Evolutionary conservation across 768 basidiomycete species (phyloP).

Genomic region (Leccinellum rugosiceps): DNA sequence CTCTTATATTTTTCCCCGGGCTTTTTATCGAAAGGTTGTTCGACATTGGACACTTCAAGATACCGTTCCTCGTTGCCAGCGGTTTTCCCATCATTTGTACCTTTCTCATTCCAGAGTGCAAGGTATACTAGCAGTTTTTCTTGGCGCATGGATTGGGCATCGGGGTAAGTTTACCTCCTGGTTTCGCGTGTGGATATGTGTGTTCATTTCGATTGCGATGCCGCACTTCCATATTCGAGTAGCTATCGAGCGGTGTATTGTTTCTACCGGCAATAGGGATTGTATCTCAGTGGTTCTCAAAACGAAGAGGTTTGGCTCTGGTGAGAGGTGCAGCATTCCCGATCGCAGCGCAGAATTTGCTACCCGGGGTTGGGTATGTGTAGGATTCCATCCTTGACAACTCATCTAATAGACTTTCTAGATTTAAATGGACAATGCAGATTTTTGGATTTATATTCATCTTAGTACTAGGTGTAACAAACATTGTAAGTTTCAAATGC

Average conservation of each 20-base stretch:
- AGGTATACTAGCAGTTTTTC: slow-evolving; percentile 68
- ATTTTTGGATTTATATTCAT: slow-evolving; percentile 57
- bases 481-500: slow-evolving; percentile 39
- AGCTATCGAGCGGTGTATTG: slow-evolving; percentile 50
- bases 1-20: slow-evolving; percentile 56
- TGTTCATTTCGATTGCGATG: neutral
- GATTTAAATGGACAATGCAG: slow-evolving; percentile 75
- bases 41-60: slow-evolving; percentile 65
- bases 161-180: slow-evolving; percentile 45
- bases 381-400: neutral
- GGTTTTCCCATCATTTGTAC: slow-evolving; percentile 49
- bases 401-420: slow-evolving; percentile 20
- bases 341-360: slow-evolving; percentile 52
- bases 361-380: slow-evolving; percentile 53
- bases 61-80: slow-evolving; percentile 47
- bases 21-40: slow-evolving; percentile 66
- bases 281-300: slow-evolving; percentile 73
- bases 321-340: slow-evolving; percentile 69
- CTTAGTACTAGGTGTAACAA: slow-evolving; percentile 44
- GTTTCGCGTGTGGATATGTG: neutral
- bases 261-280: slow-evolving; percentile 60
- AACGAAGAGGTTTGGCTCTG: slow-evolving; percentile 50
- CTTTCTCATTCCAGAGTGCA: slow-evolving; percentile 66
- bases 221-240: neutral
- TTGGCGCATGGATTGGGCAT: slow-evolving; percentile 67